phyloP scores from a whole-genome alignment of 2,329 filamentous ascomycete species.

The Colletotrichum australisinense region DNA sequence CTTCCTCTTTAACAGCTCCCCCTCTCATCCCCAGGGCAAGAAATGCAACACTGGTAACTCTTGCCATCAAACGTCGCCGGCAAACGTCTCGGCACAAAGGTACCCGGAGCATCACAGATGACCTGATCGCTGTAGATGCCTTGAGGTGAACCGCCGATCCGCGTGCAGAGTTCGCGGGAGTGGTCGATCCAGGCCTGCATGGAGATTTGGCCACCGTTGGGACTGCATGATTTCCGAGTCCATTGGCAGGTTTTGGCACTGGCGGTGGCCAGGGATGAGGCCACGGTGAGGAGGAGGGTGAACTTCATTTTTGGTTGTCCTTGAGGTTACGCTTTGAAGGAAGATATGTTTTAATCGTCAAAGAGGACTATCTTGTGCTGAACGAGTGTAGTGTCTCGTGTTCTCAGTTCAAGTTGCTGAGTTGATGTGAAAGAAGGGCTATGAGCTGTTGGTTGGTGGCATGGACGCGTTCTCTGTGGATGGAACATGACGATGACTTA shows the following conservation, averaged over 20 bases:
- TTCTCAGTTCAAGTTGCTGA: neutral
- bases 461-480: neutral
- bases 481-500: neutral
- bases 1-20: neutral
- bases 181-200: neutral
- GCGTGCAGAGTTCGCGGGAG: neutral
- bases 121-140: neutral
- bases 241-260: neutral
- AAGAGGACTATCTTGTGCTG: too few relatives aligned
- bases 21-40: neutral
- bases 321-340: neutral
- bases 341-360: too few relatives aligned
- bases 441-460: neutral
- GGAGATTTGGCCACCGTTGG: neutral
- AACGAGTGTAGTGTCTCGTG: neutral
- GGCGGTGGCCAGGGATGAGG: neutral
- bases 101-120: neutral
- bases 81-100: neutral
- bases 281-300: neutral
- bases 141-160: neutral
- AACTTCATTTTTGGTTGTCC: neutral
- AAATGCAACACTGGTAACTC: neutral
- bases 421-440: neutral
- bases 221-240: neutral
- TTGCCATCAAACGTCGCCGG: neutral